phyloP scores from a whole-genome alignment of 306 rosid species.

The Heteromeles arbutifolia region DNA sequence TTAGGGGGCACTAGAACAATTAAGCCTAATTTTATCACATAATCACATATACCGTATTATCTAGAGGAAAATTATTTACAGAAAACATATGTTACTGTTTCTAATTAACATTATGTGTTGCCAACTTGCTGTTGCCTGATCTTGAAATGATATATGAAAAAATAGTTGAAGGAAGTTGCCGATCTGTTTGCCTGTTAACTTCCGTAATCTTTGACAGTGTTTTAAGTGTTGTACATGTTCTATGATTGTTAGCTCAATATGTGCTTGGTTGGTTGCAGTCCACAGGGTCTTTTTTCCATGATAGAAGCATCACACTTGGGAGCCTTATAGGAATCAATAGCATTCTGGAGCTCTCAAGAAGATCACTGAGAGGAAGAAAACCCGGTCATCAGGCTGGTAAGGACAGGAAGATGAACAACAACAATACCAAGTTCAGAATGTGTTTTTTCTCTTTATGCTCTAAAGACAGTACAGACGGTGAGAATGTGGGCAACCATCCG shows the following conservation, averaged over 20 bases:
- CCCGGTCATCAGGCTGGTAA: constrained; percentile 20
- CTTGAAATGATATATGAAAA: background rate
- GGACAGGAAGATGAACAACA: constrained; percentile 24
- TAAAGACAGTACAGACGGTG: constrained; percentile 29
- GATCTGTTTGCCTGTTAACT: background rate
- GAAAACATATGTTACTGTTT: background rate
- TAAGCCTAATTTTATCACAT: background rate
- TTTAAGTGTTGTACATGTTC: background rate
- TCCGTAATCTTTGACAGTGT: no score
- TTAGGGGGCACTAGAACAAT: no score
- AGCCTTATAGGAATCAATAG: constrained; percentile 63
- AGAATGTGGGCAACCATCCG: constrained; percentile 7
- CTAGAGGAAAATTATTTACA: no score
- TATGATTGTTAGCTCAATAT: background rate
- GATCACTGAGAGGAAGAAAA: constrained; percentile 51
- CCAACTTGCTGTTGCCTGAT: background rate
- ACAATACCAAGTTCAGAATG: constrained; percentile 20
- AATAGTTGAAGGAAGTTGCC: background rate
- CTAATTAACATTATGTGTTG: background rate
- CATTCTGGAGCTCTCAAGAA: constrained; percentile 55
- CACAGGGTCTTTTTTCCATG: constrained; percentile 66
- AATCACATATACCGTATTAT: background rate
- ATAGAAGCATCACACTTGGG: constrained; percentile 70
- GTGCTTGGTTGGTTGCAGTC: constrained; percentile 38
- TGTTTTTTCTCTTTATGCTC: constrained; percentile 38